Evolutionary conservation across 2,329 filamentous ascomycete genomes (phyloP).

Genomic region (Fonsecaea erecta): DNA sequence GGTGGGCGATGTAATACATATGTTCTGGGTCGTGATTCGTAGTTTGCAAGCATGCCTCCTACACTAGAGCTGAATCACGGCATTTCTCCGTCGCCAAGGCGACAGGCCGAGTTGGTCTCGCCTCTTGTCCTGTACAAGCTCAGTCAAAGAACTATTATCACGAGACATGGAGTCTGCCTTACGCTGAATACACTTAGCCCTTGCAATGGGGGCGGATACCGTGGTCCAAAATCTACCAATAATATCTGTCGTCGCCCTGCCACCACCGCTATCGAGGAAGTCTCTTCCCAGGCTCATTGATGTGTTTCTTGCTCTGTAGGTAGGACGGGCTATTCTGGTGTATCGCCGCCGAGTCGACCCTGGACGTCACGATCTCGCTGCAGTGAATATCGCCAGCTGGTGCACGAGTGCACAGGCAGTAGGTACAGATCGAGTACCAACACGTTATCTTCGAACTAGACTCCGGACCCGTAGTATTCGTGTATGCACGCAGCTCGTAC

Average conservation of each 20-base stretch:
- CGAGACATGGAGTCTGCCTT: not conserved
- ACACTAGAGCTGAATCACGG: not conserved
- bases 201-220: not conserved
- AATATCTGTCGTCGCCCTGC: not conserved
- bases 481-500: not conserved
- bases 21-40: not conserved
- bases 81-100: not conserved
- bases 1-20: too few relatives aligned
- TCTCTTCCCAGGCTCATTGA: not conserved
- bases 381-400: not conserved
- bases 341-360: not conserved
- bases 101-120: not conserved
- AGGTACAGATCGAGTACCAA: not conserved
- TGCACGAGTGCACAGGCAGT: not conserved
- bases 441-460: not conserved
- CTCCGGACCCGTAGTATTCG: not conserved
- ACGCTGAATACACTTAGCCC: not conserved
- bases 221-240: not conserved
- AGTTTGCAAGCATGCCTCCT: not conserved
- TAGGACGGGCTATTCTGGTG: not conserved
- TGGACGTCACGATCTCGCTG: not conserved
- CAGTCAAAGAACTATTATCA: not conserved
- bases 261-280: not conserved
- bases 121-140: not conserved
- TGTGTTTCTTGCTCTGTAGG: not conserved